Evolutionary conservation across 208 protist genomes (phyloP), one percentile per base, ranked within the genome.

Genomic region (Leishmania tropica): DNA sequence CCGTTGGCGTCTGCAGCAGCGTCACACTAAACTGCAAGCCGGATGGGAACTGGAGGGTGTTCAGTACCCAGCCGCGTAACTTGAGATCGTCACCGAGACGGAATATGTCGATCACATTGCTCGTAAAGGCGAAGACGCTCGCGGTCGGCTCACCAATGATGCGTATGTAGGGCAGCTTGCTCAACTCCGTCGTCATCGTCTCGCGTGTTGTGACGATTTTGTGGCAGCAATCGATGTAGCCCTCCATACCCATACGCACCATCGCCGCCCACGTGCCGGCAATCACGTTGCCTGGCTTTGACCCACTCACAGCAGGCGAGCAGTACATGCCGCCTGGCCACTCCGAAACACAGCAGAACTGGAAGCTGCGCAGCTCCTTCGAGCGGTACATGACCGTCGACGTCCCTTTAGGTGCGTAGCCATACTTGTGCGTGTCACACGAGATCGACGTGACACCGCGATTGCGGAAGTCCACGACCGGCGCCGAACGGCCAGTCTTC

Each of bases 341-440:
- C 75, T 99, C 93, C 17, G 98, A 78, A 21, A 95, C 87, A 42
- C 95, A 94, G 85, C 98, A 99, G 88, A 99, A 99, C 91, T 99
- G 97, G 79, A 95, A 93, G 47, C 93, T 92, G 67, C 98, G 93
- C 53, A 99, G 81, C 58, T 99, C 92, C 62, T 90, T 86, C 19
- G 75, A 90, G 42, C 88, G 75, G 87, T 99, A 99, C 62, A 99
- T 70, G 19, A 99, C 78, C 1, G 99, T 98, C 10, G 98, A 99
- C 42, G 96, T 98, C 11, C 99, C 99, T 87, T 99, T 99, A 1
- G 98, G 95, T 0, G 98, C 95, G 84, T 96, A 99, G 80, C 99
- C 99, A 92, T 99, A 99, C 92, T 99, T 99, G 95, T 99, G 99
- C 65, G 98, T 99, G 90, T 99, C 99, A 76, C 93, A 96, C 15